Evolutionary conservation across 352 stramenopile species (phyloP), one percentile per base, ranked within the genome.

Genomic region (Phytophthora pluvialis): DNA sequence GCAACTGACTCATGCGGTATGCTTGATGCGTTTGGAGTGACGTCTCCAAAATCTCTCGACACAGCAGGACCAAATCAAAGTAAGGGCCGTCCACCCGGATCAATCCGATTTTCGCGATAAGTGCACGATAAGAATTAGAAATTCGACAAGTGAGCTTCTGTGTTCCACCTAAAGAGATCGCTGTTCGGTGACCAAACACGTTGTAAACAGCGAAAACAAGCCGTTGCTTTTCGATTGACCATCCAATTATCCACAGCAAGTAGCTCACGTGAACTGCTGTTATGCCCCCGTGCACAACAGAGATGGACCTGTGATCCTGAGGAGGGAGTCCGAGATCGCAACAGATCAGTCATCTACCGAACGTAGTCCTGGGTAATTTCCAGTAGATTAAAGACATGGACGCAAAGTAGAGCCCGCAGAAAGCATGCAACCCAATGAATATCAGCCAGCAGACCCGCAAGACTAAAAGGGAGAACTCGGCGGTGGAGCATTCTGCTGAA

Each of bases 1-100:
- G 60, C 9, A 77, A 29, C 1, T 49, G 15, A 45, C 67, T 77
- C 63, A 80, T 66, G 0, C 64, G 59, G 18, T 59, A 72, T 0
- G 58, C 67, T 35, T 77, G 72, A 15, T 68, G 46, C 0, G 55
- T 72, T 40, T 77, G 67, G 4, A 77, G 35, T 13, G 61, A 32
- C 2, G 64, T 74, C 28, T 80, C 63, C 1, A 62, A n/a, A 10
- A 57, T 45, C 16, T 77, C 67, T 32, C 69, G 44, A 5, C 18
- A 16, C 0, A 77, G 36, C 10, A 73, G 16, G 5, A 76, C 36
- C 1, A 52, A 10, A n/a, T 78, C 70, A 3, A 75, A 75, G 21
- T 67, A 62, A 0, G 36, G 56, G 0, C 65, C 54, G 32, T 67
- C 42, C 4, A 71, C 51, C 28, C 51, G 42, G 3, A 55, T n/a